Base-by-base conservation (phyloP, 2,329 filamentous ascomycete genomes). In the Alternaria ventricosa region DNA sequence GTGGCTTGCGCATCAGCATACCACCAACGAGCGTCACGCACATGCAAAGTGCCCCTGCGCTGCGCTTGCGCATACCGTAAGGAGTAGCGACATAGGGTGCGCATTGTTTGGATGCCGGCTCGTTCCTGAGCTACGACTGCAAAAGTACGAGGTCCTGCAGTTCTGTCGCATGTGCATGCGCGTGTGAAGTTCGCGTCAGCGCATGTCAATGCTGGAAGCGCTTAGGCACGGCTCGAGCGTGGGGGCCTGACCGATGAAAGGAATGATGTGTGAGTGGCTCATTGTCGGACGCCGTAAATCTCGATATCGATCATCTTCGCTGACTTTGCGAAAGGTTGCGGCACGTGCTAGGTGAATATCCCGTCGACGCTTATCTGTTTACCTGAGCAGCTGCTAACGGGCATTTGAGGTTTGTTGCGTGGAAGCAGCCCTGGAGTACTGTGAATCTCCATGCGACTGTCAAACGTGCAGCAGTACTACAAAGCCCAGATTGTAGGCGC, bases 121-220 rank as follows among this genome's bases (percentile, higher is more conserved):
- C 45, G 64, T 67, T 66, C 64, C 60, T 67, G 57, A 49, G 51
- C 61, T 57, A 66, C 28, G 25, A 57, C 53, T 41, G 59, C 61
- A 51, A 23, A 36, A 45, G 47, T 58, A 45, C 56, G 60, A 62
- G 43, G 36, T 55, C 41, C 61, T 66, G 57, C 60, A 63, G 57
- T 43, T 56, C 46, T 55, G 46, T 47, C 55, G 62, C 65, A 66
- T 61, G 55, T 64, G 61, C 50, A 66, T 61, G 55, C 61, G 61
- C 50, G 54, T 44, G 36, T 15, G 47, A 30, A 53, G 60, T 57
- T 64, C 59, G 49, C 63, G 55, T 64, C 60, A 66, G 41, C 22
- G 41, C 45, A 50, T 55, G 53, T 62, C 55, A 47, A 53, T 55
- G 23, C 47, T 30, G 20, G 25, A 36, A 30, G 57, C 47, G 49